phyloP scores from a whole-genome alignment of 129 eudicot species.

The Helichrysum umbraculigerum region DNA sequence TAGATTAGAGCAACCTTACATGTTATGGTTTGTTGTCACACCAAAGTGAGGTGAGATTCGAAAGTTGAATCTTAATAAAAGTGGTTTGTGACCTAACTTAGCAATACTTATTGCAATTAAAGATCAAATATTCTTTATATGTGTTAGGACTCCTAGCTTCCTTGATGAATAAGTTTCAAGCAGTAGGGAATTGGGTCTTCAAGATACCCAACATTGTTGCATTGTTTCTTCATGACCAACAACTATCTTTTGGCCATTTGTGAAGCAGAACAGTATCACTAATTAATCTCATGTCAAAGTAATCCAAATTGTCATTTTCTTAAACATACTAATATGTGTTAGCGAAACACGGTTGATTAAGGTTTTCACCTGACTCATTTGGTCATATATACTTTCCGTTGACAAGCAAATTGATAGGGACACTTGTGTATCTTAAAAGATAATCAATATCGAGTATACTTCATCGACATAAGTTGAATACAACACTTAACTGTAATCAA shows the following conservation, averaged over 20 bases:
- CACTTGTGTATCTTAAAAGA: too few relatives aligned
- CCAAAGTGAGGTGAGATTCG: neutral
- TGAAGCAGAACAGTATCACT: constrained; percentile 5
- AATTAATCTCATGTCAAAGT: neutral
- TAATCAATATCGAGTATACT: neutral
- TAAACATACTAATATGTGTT: neutral
- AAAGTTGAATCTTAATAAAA: neutral
- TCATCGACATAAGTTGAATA: neutral
- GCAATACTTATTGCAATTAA: constrained; percentile 8
- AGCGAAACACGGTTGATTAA: too few relatives aligned
- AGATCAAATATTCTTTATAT: neutral
- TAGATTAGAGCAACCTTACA: neutral
- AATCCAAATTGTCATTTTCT: constrained; percentile 13
- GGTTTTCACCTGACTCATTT: too few relatives aligned
- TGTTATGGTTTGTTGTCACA: neutral
- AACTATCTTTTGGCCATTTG: constrained; percentile 21
- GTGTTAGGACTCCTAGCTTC: constrained; percentile 2
- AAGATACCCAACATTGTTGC: constrained; percentile 24
- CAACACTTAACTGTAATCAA: neutral
- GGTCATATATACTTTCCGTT: too few relatives aligned
- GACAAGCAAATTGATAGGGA: too few relatives aligned
- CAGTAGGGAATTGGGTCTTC: constrained; percentile 18
- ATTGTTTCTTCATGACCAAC: constrained; percentile 32
- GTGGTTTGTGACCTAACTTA: constrained; percentile 26
- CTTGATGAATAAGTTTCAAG: constrained; percentile 19